Evolutionary conservation across 176 grass and related monocot species (phyloP), one percentile per base, ranked within the genome.

Genomic region (Carex myosuroides): DNA sequence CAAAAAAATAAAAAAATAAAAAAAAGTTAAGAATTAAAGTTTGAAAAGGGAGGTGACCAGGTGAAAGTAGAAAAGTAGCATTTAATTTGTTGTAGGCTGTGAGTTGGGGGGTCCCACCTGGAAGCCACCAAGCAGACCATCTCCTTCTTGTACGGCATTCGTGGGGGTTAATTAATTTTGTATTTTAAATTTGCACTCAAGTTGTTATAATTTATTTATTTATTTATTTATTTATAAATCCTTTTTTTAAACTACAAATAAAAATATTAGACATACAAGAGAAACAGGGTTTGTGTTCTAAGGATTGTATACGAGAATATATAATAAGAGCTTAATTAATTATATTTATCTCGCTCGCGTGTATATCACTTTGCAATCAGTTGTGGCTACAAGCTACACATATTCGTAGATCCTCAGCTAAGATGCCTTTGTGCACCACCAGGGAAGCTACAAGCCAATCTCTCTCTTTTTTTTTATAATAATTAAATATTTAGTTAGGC

Each of bases 111-210:
- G 71, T 76, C 48, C 71, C 22, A 54, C 20, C 71, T 30, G 46
- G 16, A 77, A 77, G 48, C 21, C 72, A 77, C 72, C 22, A 77
- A 32, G 26, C 24, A 78, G 52, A 78, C 73, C 52, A 78, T 57
- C 52, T 57, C 52, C 73, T 18, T 26, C 7, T 78, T 57, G 50
- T 78, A 33, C 26, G 50, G 73, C 6, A 30, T 33, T 14, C 13
- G 2, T 57, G 46, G 46, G 12, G 6, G 4, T 39, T 39, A 4
- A 39, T 39, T 39, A 39, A 3, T 11, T 74, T 74, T 74, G 44
- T 53, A 67, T 66, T 66, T 66, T 26, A 21, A 22, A 65, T 65
- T 33, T 33, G 63, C 63, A 66, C 63, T 18, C 24, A 64, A 13
- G 4, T 33, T 33, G 0, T 33, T 13, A 66, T 61, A 21, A 22